Conservation (phyloP, 2,329 filamentous ascomycete genomes). For the Penicillium carneum region DNA sequence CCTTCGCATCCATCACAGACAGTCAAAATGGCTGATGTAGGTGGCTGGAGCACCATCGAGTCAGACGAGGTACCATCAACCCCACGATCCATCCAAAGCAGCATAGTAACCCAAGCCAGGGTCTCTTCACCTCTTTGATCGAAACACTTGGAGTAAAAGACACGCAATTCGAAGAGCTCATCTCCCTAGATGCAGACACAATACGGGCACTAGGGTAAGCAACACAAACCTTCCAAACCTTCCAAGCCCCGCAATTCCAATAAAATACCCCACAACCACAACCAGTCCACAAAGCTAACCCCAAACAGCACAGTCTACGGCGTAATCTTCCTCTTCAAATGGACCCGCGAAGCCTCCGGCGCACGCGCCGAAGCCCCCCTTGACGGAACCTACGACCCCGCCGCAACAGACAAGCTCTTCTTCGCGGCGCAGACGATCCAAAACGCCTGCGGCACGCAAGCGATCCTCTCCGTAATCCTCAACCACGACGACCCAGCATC, state of each 20-base stretch:
- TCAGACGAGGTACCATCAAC: slow-evolving; percentile 81
- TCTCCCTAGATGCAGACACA: slow-evolving; percentile 79
- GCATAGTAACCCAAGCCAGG: slow-evolving; percentile 58
- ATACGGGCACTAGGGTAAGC: slow-evolving; percentile 54
- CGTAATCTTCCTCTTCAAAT: slow-evolving; percentile 99
- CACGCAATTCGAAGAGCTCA: slow-evolving; percentile 95
- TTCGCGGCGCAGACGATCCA: slow-evolving; percentile 98
- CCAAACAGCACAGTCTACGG: slow-evolving; percentile 77
- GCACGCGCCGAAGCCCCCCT: slow-evolving; percentile 70
- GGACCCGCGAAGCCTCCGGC: slow-evolving; percentile 65
- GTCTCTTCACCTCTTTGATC: slow-evolving; percentile 96
- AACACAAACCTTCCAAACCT: neutral
- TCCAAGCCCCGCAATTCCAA: neutral
- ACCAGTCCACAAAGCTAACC: slow-evolving; percentile 10
- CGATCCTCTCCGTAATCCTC: slow-evolving; percentile 86
- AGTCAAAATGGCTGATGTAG: slow-evolving; percentile 62
- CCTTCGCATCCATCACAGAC: slow-evolving; percentile 52
- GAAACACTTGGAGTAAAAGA: slow-evolving; percentile 89
- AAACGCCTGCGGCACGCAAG: slow-evolving; percentile 97
- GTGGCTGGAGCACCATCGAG: slow-evolving; percentile 96
- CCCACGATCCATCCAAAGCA: slow-evolving; percentile 2
- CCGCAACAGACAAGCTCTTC: slow-evolving; percentile 77
- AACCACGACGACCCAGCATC: slow-evolving; percentile 68
- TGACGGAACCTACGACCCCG: slow-evolving; percentile 82
- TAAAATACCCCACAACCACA: neutral